phyloP scores from a whole-genome alignment of 2,329 filamentous ascomycete genomes.

The Gliomastix tumulicola region DNA sequence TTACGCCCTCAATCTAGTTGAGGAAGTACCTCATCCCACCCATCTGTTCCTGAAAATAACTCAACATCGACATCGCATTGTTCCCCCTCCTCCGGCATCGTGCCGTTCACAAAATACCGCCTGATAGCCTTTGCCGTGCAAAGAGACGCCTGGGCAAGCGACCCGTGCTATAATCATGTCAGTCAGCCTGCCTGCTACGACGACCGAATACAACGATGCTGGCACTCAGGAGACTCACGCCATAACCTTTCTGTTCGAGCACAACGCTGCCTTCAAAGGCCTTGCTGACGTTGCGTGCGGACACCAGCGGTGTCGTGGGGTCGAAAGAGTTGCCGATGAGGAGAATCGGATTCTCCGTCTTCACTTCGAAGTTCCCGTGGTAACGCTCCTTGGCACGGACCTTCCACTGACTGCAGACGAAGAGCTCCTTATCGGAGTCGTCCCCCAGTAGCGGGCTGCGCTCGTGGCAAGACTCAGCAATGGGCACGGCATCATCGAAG shows the following conservation, averaged over 20 bases:
- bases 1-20: no score
- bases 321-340: slow-evolving; percentile 28
- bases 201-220: no score
- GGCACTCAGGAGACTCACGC: slow-evolving; percentile 26
- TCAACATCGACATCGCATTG: slow-evolving; percentile 6
- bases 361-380: slow-evolving; percentile 12
- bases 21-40: slow-evolving; percentile 15
- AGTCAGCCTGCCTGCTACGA: no score
- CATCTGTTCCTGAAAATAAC: slow-evolving; percentile 6
- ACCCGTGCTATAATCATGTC: no score
- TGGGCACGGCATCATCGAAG: slow-evolving; percentile 4
- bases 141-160: no score
- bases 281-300: slow-evolving; percentile 24
- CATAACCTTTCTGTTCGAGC: slow-evolving; percentile 35
- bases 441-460: not conserved
- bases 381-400: slow-evolving; percentile 7
- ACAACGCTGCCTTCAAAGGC: slow-evolving; percentile 30
- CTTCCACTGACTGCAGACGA: slow-evolving; percentile 11
- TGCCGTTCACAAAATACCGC: slow-evolving; percentile 10
- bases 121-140: slow-evolving; percentile 7
- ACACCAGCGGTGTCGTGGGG: slow-evolving; percentile 33
- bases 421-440: slow-evolving; percentile 8
- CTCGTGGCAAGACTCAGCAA: slow-evolving; percentile 1
- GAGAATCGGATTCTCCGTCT: slow-evolving; percentile 26
- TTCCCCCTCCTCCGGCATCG: slow-evolving; percentile 5